phyloP scores from a whole-genome alignment of 805 yeast genomes.

The Huiozyma naganishii region DNA sequence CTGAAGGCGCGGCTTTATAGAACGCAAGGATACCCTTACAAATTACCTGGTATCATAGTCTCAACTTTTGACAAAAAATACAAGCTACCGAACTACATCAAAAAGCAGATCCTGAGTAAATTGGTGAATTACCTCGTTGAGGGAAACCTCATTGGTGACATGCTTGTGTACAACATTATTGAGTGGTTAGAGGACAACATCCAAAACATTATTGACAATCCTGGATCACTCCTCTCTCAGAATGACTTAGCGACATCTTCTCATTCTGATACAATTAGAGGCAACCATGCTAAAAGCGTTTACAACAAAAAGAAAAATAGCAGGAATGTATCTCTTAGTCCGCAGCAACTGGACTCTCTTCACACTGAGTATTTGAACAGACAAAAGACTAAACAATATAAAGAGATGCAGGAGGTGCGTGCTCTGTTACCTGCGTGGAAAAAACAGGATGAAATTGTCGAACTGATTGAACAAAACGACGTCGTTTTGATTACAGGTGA shows the following conservation, averaged over 20 bases:
- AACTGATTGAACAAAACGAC: constrained; percentile 44
- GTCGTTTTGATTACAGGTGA: constrained; percentile 85
- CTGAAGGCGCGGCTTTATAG: constrained; percentile 32
- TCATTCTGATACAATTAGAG: not conserved
- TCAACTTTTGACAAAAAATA: constrained; percentile 32
- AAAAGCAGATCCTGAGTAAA: constrained; percentile 41
- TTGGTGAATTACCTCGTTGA: constrained; percentile 35
- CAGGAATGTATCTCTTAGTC: constrained; percentile 9
- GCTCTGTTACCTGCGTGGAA: constrained; percentile 75
- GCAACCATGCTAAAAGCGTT: not conserved
- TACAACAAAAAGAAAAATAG: constrained; percentile 1
- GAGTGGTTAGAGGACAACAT: constrained; percentile 72
- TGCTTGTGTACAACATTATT: constrained; percentile 53
- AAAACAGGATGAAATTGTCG: constrained; percentile 44
- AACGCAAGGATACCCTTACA: constrained; percentile 48
- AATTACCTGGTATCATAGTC: constrained; percentile 60
- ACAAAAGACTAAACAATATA: constrained; percentile 26
- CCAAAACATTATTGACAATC: constrained; percentile 48
- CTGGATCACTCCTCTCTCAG: constrained; percentile 50
- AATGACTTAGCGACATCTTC: not conserved
- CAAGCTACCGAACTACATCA: constrained; percentile 61
- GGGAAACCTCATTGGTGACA: constrained; percentile 49
- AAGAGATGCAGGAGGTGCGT: constrained; percentile 37
- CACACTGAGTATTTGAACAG: constrained; percentile 28
- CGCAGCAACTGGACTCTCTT: constrained; percentile 28